Evolutionary conservation across 192 early-diverging fungal genomes (phyloP), one percentile per base, ranked within the genome.

Genomic region (Gryganskiella cystojenkinii): DNA sequence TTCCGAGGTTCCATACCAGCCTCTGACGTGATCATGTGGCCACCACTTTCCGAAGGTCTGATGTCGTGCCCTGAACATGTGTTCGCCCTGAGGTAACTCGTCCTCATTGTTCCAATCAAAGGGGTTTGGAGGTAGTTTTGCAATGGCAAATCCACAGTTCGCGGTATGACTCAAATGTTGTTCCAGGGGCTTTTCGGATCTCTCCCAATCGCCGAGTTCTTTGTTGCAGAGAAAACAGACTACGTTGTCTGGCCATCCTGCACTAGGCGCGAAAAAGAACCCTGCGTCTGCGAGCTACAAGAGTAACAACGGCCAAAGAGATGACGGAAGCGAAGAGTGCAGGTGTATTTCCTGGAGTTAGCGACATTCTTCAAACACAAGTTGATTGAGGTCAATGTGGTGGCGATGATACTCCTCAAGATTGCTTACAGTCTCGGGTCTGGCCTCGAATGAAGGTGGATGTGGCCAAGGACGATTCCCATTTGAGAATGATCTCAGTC

Each of bases 11-110:
- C 69, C 73, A 25, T 37, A 53, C 72, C 72, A 82, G 7, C 73
- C 73, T 37, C 59, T 67, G 3, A 35, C 61, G 0, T 46, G 20
- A 17, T 71, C 73, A 51, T 82, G 64, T 4, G 80, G 80, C 80
- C 80, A 82, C 80, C 80, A 82, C 11, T 71, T 68, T 14, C 69
- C 69, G 54, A 76, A 82, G 0, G 80, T 82, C n/a, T 72, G 64
- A 4, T 78, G 15, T 45, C 80, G 70, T 10, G 60, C 62, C 2
- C 78, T 71, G 24, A 64, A 62, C 73, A 82, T 78, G 43, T 61
- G 65, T 27, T 71, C 56, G 0, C 68, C 72, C 2, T 58, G 70
- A 5, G 80, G 80, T 15, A 71, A 47, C 27, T 71, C 63, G 4
- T 63, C 51, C 30, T 62, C 60, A 33, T 78, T 46, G 34, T 82